Percentiles rank a stretch among this genome's conserved stretches.
phyloP scores from a whole-genome alignment of 768 basidiomycete genomes.

The Xerocomus potaroensis region DNA sequence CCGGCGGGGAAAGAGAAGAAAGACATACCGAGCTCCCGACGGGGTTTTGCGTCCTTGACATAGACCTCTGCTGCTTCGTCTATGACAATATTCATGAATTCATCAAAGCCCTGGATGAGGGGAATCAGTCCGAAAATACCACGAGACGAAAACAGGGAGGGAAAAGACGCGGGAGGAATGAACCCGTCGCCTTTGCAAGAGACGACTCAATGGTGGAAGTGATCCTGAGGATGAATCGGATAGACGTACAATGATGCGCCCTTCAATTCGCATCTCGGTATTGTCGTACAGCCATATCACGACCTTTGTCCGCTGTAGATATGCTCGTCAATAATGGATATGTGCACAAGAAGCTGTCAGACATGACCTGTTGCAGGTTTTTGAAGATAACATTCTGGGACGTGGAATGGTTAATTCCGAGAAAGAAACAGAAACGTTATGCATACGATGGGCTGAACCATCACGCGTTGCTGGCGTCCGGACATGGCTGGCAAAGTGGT shows the following conservation, averaged over 20 bases:
- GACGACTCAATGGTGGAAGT: constrained; percentile 38
- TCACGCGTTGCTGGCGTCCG: constrained; percentile 90
- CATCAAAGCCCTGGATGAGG: constrained; percentile 83
- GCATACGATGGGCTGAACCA: constrained; percentile 99
- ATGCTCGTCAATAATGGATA: constrained; percentile 9
- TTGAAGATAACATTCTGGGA: constrained; percentile 96
- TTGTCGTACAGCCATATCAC: constrained; percentile 97
- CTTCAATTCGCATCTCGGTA: constrained; percentile 94
- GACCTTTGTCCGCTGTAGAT: constrained; percentile 69
- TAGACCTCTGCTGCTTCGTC: constrained; percentile 93
- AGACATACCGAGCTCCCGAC: constrained; percentile 72
- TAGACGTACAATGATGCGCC: constrained; percentile 84
- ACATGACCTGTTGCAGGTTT: constrained; percentile 79
- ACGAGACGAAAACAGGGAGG: neutral
- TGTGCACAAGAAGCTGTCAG: neutral
- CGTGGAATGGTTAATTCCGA: constrained; percentile 3
- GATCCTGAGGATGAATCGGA: constrained; percentile 20
- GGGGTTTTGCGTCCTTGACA: constrained; percentile 83
- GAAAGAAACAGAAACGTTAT: neutral
- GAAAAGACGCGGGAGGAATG: constrained; percentile 6
- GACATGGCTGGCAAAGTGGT: constrained; percentile 59
- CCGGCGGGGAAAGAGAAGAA: neutral
- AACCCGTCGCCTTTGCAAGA: constrained; percentile 35
- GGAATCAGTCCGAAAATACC: constrained; percentile 21
- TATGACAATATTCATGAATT: constrained; percentile 98